Evolutionary conservation across 179 eudicot species (phyloP).

Genomic region (Amaranthus tricolor): DNA sequence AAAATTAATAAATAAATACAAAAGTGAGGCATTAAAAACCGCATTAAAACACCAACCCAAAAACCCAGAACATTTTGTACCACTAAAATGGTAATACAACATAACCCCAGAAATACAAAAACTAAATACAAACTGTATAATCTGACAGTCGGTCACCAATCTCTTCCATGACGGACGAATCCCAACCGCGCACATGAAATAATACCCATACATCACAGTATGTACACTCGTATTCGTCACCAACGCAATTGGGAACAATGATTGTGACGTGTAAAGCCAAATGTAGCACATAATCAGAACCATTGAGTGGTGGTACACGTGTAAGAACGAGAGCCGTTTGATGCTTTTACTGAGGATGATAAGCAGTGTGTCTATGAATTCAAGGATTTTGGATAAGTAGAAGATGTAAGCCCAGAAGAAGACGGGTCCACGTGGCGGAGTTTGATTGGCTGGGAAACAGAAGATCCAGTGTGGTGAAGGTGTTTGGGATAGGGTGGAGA

Average conservation of each 20-base stretch:
- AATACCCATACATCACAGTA: constrained; percentile 81
- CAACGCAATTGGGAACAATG: constrained; percentile 67
- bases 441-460: constrained; percentile 63
- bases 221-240: constrained; percentile 75
- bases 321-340: constrained; percentile 72
- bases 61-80: constrained; percentile 61
- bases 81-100: constrained; percentile 61
- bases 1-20: constrained; percentile 70
- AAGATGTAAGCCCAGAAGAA: constrained; percentile 92
- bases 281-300: constrained; percentile 79
- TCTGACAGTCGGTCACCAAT: constrained; percentile 80
- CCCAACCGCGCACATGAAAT: constrained; percentile 60
- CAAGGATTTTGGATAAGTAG: constrained; percentile 79
- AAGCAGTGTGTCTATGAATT: constrained; percentile 67
- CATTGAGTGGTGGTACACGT: constrained; percentile 87
- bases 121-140: constrained; percentile 77
- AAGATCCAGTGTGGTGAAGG: constrained; percentile 41
- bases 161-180: constrained; percentile 84
- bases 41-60: constrained; percentile 87
- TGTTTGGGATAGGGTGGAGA: constrained; percentile 54
- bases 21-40: constrained; percentile 73
- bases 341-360: constrained; percentile 45
- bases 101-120: constrained; percentile 60
- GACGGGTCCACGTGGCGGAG: constrained; percentile 57
- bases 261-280: constrained; percentile 64